Conservation (phyloP, 805 yeast genomes). For the Saturnispora mendoncae region DNA sequence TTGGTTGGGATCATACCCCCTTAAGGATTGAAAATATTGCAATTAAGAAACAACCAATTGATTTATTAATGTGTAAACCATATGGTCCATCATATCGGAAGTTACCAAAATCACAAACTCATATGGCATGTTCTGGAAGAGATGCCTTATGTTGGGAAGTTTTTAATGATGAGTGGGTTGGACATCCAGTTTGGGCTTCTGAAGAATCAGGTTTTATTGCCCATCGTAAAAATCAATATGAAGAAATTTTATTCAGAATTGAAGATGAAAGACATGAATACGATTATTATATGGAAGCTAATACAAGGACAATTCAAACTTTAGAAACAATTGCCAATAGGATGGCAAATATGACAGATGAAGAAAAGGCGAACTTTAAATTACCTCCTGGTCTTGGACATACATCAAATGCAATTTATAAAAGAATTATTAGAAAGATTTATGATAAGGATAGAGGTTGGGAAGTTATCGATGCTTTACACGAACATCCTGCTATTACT, state of each 20-base stretch:
- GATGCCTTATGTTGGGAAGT: slow-evolving; percentile 99
- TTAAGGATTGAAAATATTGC: slow-evolving; percentile 78
- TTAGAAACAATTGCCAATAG: slow-evolving; percentile 91
- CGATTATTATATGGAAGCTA: slow-evolving; percentile 92
- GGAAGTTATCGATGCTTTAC: slow-evolving; percentile 92
- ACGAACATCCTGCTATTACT: slow-evolving; percentile 90
- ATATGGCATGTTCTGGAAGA: slow-evolving; percentile 96
- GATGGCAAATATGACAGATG: slow-evolving; percentile 85
- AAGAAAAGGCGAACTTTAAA: slow-evolving; percentile 70
- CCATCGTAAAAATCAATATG: slow-evolving; percentile 97
- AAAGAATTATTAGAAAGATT: slow-evolving; percentile 83
- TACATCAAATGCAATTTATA: slow-evolving; percentile 82
- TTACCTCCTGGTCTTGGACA: slow-evolving; percentile 92
- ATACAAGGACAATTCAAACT: slow-evolving; percentile 89
- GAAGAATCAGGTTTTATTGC: slow-evolving; percentile 98
- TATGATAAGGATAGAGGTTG: slow-evolving; percentile 93
- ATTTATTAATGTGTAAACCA: slow-evolving; percentile 82
- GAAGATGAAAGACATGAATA: slow-evolving; percentile 98
- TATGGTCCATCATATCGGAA: slow-evolving; percentile 93
- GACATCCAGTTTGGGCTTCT: slow-evolving; percentile 99
- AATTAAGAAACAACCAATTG: slow-evolving; percentile 85
- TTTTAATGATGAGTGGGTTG: slow-evolving; percentile 97
- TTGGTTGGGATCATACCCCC: slow-evolving; percentile 81
- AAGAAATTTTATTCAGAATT: slow-evolving; percentile 86
- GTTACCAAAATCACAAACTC: slow-evolving; percentile 87